Evolutionary conservation across 2,329 filamentous ascomycete genomes (phyloP).

Genomic region (Epichloe gansuensis): DNA sequence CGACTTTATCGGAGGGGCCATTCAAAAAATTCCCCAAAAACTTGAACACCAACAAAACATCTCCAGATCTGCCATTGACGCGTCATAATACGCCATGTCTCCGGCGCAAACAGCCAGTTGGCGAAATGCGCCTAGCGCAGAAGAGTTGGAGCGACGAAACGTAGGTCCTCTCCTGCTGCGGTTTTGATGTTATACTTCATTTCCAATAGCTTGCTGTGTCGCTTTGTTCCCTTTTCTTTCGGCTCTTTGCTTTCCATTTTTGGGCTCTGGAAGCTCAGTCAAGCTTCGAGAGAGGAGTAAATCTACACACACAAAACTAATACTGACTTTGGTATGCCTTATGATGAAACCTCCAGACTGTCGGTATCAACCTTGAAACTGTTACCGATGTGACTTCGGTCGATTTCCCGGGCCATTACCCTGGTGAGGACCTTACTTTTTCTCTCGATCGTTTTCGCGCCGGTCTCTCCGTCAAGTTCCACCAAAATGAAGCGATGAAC

Average conservation of each 20-base stretch:
- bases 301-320: neutral
- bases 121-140: slow-evolving; percentile 30
- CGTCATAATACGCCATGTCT: slow-evolving; percentile 16
- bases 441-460: slow-evolving; percentile 58
- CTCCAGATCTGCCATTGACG: neutral
- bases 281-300: neutral
- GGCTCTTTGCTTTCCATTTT: neutral
- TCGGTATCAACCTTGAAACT: slow-evolving; percentile 80
- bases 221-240: neutral
- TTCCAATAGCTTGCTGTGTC: neutral
- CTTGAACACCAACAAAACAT: neutral
- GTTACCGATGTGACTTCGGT: slow-evolving; percentile 80
- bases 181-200: neutral
- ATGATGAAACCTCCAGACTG: slow-evolving; percentile 41
- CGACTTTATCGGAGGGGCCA: slow-evolving; percentile 2
- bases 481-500: slow-evolving; percentile 66
- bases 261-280: neutral
- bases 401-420: slow-evolving; percentile 85
- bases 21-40: slow-evolving; percentile 2
- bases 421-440: slow-evolving; percentile 78
- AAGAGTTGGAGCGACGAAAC: slow-evolving; percentile 49
- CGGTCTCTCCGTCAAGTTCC: slow-evolving; percentile 64
- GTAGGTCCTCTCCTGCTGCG: slow-evolving; percentile 23
- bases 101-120: slow-evolving; percentile 21
- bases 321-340: neutral